These are phyloP conservation scores for Chlorophyllum brunneum DNA, from an alignment of 768 basidiomycete species.

Conservation along the genomic window DNA sequence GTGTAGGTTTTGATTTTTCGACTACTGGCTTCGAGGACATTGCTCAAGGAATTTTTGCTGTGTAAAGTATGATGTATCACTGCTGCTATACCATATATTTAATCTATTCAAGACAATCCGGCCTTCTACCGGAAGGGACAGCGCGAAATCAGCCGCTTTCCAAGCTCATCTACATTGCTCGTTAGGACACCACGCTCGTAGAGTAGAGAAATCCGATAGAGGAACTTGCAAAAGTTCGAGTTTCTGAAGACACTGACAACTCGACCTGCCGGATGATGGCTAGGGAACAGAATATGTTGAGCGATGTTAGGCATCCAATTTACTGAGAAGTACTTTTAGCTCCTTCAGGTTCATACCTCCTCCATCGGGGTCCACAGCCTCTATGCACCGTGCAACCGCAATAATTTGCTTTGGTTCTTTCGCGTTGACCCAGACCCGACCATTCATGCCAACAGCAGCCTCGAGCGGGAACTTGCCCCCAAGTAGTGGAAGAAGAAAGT, in stretches of 20 bases:
- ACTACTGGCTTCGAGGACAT: background rate
- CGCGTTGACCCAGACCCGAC: slow-evolving; percentile 84
- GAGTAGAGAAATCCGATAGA: no score
- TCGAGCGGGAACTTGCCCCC: slow-evolving; percentile 85
- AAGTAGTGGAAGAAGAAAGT: slow-evolving; percentile 79
- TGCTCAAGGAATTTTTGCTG: background rate
- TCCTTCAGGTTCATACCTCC: slow-evolving; percentile 53
- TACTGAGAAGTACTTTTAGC: slow-evolving; percentile 49
- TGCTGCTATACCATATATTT: slow-evolving; percentile 8
- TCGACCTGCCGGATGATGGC: no score
- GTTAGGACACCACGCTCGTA: no score
- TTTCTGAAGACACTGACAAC: no score
- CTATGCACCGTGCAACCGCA: slow-evolving; percentile 72
- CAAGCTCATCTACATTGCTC: no score
- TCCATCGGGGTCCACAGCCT: slow-evolving; percentile 75
- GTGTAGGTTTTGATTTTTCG: background rate
- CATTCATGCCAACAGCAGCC: slow-evolving; percentile 86
- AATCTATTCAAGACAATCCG: slow-evolving; percentile 4
- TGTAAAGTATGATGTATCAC: background rate
- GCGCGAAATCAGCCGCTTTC: no score
- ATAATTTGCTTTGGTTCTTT: slow-evolving; percentile 73
- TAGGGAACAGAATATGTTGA: slow-evolving; percentile 2
- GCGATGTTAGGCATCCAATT: slow-evolving; percentile 33
- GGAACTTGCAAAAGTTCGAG: no score
- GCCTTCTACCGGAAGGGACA: no score